These are phyloP conservation scores for Typha latifolia DNA, from an alignment of 176 grass and related monocot genomes.

Conservation along the genomic window DNA sequence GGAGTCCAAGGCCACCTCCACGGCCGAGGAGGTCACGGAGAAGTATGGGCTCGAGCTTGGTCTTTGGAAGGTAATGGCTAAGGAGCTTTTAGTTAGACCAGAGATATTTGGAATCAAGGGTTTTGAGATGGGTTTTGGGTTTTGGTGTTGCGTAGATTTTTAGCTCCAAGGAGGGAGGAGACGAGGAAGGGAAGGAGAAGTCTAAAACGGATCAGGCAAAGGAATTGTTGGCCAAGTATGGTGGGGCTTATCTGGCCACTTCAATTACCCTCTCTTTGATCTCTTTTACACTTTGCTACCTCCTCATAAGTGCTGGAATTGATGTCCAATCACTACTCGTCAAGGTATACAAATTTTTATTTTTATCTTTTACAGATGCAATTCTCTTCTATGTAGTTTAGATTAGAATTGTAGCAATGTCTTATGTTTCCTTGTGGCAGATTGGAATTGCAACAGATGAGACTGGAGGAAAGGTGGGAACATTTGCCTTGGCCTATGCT, in stretches of 20 bases:
- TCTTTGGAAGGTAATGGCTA: slow-evolving; percentile 63
- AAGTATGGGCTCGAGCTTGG: slow-evolving; percentile 91
- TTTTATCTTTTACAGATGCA: no score
- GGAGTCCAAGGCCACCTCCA: slow-evolving; percentile 27
- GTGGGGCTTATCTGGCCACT: slow-evolving; percentile 88
- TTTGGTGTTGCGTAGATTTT: slow-evolving; percentile 51
- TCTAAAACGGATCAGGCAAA: slow-evolving; percentile 79
- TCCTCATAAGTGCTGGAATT: slow-evolving; percentile 79
- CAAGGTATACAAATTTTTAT: no score
- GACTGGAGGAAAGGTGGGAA: slow-evolving; percentile 81
- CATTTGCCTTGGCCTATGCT: slow-evolving; percentile 80
- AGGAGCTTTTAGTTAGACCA: neutral
- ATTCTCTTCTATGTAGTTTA: no score
- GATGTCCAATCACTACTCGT: slow-evolving; percentile 71
- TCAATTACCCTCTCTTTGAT: slow-evolving; percentile 85
- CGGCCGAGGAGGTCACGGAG: slow-evolving; percentile 73
- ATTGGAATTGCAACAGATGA: slow-evolving; percentile 60
- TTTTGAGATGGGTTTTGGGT: neutral
- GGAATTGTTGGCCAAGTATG: slow-evolving; percentile 91
- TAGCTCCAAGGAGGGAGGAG: slow-evolving; percentile 50
- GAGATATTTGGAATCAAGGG: neutral
- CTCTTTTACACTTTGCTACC: slow-evolving; percentile 87
- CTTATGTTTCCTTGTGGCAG: slow-evolving; percentile 24
- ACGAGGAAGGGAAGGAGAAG: slow-evolving; percentile 19
- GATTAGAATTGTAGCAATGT: neutral